Base-by-base conservation (phyloP, 2,329 filamentous ascomycete genomes). In the Xylaria sp. region DNA sequence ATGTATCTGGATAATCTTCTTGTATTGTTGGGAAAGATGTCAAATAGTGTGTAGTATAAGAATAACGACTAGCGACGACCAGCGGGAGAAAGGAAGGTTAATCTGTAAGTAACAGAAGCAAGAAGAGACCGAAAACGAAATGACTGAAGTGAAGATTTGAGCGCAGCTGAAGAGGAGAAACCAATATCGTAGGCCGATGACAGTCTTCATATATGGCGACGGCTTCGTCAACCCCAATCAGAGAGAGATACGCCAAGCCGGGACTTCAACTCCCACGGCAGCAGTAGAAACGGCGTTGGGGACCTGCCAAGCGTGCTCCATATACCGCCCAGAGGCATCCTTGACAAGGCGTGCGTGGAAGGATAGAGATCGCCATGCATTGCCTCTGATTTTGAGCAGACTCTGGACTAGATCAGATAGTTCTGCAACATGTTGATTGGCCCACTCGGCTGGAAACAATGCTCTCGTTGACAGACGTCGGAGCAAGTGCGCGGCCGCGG, bases 1-100 rank as follows among this genome's bases (percentile, higher is more conserved):
- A 34, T 18, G 51, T 72, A 57, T 70, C 48, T 39, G 39, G 51
- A 46, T 7, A 2, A 3, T 52, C 3, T 56, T 32, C 44, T 65
- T 67, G 66, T 58, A 56, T 63, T 62, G 51, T 68, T 32, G 50
- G 32, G 23, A 62, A 66, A 59, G 37, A 62, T 62, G 39, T 57
- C 28, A 59, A 70, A 74, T 72, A 74, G 68, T 28, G 63, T 71
- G 73, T 73, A 63, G 67, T 67, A 74, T 67, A 66, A 71, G 72
- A 70, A 70, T 74, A 77, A 76, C 78, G 79, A 81, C 78, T 76
- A 80, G 79, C 76, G 76, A 74, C 77, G 77, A 79, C 76, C 76
- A 79, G 77, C 79, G 78, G 69, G 74, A 74, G 76, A 77, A 74
- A 63, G 72, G 63, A 72, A 74, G 75, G 72, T 68, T 54, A 71